Evolutionary conservation across 2,329 filamentous ascomycete genomes (phyloP).

Genomic region (Penicillium palitans): DNA sequence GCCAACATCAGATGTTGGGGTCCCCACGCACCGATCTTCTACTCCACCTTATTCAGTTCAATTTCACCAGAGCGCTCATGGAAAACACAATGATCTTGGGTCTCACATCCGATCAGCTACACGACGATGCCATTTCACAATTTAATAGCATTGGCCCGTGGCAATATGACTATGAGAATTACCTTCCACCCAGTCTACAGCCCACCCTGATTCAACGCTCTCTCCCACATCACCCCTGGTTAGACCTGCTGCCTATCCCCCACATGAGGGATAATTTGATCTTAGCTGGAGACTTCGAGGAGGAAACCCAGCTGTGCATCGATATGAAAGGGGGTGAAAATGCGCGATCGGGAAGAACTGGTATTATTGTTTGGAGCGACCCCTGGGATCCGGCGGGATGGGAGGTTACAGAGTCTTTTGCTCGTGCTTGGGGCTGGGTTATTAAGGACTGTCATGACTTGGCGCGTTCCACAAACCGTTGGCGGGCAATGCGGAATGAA

Average conservation of each 20-base stretch:
- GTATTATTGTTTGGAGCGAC: slow-evolving; percentile 31
- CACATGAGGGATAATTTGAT: slow-evolving; percentile 28
- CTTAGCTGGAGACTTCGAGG: slow-evolving; percentile 15
- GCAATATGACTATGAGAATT: neutral
- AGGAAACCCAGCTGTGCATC: slow-evolving; percentile 19
- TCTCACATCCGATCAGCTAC: slow-evolving; percentile 12
- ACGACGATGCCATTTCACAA: slow-evolving; percentile 23
- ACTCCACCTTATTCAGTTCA: slow-evolving; percentile 19
- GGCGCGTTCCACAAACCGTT: slow-evolving; percentile 30
- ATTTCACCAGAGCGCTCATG: slow-evolving; percentile 20
- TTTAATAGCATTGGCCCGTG: slow-evolving; percentile 17
- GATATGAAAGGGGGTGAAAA: slow-evolving; percentile 19
- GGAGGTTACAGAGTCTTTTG: slow-evolving; percentile 30
- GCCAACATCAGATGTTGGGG: slow-evolving; percentile 7
- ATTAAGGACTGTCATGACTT: slow-evolving; percentile 28
- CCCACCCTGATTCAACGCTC: slow-evolving; percentile 23
- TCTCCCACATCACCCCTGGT: slow-evolving; percentile 27
- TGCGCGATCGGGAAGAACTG: slow-evolving; percentile 4
- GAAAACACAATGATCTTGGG: slow-evolving; percentile 19
- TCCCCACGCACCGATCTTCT: slow-evolving; percentile 21
- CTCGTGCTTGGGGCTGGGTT: slow-evolving; percentile 31
- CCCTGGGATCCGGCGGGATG: slow-evolving; percentile 33
- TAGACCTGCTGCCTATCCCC: slow-evolving; percentile 27
- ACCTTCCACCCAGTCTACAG: slow-evolving; percentile 17
- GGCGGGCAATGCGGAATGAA: slow-evolving; percentile 30